Conservation (phyloP, 202 grass and related monocot genomes). For the Schoenoplectus tabernaemontani region DNA sequence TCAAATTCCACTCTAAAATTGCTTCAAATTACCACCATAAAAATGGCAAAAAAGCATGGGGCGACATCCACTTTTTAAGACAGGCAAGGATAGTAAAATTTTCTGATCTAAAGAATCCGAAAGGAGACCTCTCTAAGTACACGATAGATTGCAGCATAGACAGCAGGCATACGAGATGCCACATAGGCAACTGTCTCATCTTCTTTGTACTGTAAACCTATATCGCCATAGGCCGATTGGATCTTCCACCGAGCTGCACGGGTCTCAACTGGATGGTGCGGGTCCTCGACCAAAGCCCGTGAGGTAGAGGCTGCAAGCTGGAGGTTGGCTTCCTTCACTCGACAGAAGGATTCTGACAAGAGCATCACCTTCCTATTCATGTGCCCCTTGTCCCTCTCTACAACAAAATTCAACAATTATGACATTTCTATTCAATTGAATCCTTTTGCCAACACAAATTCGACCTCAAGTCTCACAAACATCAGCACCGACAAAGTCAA, state of each 20-base stretch:
- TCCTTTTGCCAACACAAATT: background rate
- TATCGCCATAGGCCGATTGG: slow-evolving; percentile 69
- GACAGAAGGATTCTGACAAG: slow-evolving; percentile 72
- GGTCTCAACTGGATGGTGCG: slow-evolving; percentile 44
- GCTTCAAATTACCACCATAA: background rate
- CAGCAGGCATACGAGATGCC: slow-evolving; percentile 79
- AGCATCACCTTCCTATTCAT: slow-evolving; percentile 83
- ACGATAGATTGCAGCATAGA: slow-evolving; percentile 71
- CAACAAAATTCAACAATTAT: background rate
- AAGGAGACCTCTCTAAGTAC: slow-evolving; percentile 74
- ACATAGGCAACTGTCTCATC: slow-evolving; percentile 69
- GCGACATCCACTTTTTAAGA: background rate
- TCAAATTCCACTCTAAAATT: background rate
- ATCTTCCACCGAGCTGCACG: slow-evolving; percentile 74
- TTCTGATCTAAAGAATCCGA: background rate
- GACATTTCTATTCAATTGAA: background rate
- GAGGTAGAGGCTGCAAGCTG: slow-evolving; percentile 62
- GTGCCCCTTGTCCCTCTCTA: slow-evolving; percentile 45
- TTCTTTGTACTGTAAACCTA: slow-evolving; percentile 56
- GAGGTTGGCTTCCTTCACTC: slow-evolving; percentile 57
- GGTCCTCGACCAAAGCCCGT: slow-evolving; percentile 63
- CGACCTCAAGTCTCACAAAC: background rate
- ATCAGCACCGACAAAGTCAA: background rate
- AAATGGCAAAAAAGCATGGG: background rate
- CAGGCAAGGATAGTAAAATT: background rate